Evolutionary conservation across 1,139 yeast species (phyloP), one percentile per base, ranked within the genome.

Genomic region (Yamadazyma taylorii): DNA sequence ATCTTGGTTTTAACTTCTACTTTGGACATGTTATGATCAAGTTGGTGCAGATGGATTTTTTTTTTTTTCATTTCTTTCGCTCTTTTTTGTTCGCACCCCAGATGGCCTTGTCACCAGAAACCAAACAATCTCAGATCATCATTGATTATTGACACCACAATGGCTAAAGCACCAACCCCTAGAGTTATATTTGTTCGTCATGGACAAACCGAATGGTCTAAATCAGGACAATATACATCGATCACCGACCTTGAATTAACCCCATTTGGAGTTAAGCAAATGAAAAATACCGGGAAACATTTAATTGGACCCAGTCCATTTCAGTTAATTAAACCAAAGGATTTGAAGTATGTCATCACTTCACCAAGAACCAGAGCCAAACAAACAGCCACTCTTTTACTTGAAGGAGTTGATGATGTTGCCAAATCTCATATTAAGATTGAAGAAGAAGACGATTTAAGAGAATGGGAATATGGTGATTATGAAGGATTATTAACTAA

Each of bases 381-480:
- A 42, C 80, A 80, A 48, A 90, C 97, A 0, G 76, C 78, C 35
- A 73, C 82, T 15, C 61, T 82, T 41, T 62, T 85, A 24, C 59
- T 80, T 31, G 75, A 69, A 42, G 50, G 60, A 13, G 58, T 86
- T 37, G 68, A 75, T 32, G 76, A 69, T n/a, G 73, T 68, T 30
- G 63, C 69, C 28, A 66, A 63, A 44, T 57, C 69, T 14, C 53
- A 63, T 13, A 69, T 81, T 37, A 64, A 69, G 3, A 53, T 75
- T 28, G 60, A 65, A 32, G 77, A 77, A 14, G 90, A 85, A 45
- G 79, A 85, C 35, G 84, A 83, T 51, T 63, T 88, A 35, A 74
- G 94, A 47, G 97, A 90, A 63, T 90, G 97, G 97, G 94, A 87
- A 50, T 90, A 90, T 55, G 97, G 97, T 49, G 94, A 86, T 52